These are phyloP conservation scores for Pulicaria dysenterica DNA, from an alignment of 129 eudicot genomes.

Conservation along the genomic window DNA sequence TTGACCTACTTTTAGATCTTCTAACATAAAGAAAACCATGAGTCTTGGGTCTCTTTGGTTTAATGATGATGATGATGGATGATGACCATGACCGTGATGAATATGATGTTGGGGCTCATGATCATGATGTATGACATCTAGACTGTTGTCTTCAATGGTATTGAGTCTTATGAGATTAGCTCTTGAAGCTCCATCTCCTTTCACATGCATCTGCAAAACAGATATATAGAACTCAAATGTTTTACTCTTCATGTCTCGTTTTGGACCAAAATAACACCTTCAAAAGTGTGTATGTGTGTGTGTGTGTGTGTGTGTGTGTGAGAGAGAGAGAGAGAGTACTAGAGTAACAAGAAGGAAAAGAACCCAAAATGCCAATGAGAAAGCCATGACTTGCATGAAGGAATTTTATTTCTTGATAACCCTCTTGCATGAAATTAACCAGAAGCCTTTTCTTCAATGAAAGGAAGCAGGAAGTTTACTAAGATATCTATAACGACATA, in stretches of 20 bases:
- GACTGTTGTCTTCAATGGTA: conserved; percentile 39
- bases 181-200: conserved; percentile 25
- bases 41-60: conserved; percentile 59
- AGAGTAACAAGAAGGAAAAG: conserved; percentile 40
- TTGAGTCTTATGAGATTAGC: conserved; percentile 48
- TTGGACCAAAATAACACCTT: neutral
- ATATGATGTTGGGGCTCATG: conserved; percentile 36
- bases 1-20: conserved; percentile 56
- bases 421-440: neutral
- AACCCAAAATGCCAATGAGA: conserved; percentile 29
- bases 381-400: conserved; percentile 37
- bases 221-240: neutral
- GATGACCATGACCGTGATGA: conserved; percentile 44
- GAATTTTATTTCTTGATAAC: neutral
- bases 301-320: neutral
- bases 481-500: conserved; percentile 1
- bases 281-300: neutral
- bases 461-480: neutral
- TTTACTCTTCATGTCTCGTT: neutral
- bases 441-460: neutral
- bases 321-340: conserved; percentile 29
- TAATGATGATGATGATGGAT: conserved; percentile 44
- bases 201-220: conserved; percentile 19
- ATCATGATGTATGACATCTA: conserved; percentile 23
- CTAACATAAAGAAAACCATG: conserved; percentile 61